Conservation (phyloP, 345 rosid species). For the Hibiscus mutabilis region DNA sequence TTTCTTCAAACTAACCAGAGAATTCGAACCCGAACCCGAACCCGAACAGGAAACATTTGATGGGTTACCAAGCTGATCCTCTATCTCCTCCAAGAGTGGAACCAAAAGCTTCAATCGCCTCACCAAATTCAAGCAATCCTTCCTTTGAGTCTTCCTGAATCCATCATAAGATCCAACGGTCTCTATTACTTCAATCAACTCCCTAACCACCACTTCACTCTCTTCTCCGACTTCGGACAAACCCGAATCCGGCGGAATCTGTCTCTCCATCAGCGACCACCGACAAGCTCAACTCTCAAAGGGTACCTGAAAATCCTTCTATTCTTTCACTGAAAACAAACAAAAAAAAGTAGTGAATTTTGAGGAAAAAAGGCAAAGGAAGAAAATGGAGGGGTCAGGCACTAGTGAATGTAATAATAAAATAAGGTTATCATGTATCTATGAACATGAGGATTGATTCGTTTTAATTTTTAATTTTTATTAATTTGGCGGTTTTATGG, state of each 20-base stretch:
- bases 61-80: constrained; percentile 21
- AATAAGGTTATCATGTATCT: background rate
- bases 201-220: constrained; percentile 16
- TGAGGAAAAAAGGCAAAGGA: background rate
- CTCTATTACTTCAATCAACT: constrained; percentile 38
- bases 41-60: background rate
- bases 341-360: background rate
- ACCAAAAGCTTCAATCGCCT: constrained; percentile 52
- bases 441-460: background rate
- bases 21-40: constrained; percentile 13
- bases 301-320: background rate
- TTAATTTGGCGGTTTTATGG: background rate
- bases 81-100: constrained; percentile 49
- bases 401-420: background rate
- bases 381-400: background rate
- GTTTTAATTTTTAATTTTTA: background rate
- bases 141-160: constrained; percentile 44
- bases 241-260: constrained; percentile 18
- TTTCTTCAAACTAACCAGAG: constrained; percentile 32
- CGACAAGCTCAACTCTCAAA: constrained; percentile 2
- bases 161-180: constrained; percentile 35
- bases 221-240: constrained; percentile 20
- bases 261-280: constrained; percentile 17
- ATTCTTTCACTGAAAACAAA: background rate
- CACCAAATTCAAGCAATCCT: constrained; percentile 49